These are phyloP conservation scores for Mortierella sp. DNA, from an alignment of 371 early-diverging fungal species.

Conservation along the genomic window DNA sequence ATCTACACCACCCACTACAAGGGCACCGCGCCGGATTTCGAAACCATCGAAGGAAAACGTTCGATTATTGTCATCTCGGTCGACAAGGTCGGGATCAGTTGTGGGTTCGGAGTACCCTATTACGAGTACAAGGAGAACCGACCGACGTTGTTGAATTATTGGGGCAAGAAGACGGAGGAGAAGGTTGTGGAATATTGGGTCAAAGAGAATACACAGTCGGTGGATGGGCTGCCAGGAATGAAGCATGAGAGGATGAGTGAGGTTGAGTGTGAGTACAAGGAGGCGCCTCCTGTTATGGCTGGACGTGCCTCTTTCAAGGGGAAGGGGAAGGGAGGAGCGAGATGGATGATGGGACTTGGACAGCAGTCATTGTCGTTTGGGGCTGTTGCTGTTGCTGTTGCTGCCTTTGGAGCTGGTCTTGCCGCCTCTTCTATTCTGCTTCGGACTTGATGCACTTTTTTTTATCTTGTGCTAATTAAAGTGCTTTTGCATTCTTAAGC, in stretches of 20 bases:
- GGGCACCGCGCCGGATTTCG: slow-evolving; percentile 23
- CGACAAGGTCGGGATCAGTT: slow-evolving; percentile 59
- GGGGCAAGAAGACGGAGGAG: slow-evolving; percentile 34
- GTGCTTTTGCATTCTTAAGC: not conserved
- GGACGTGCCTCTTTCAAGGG: not conserved
- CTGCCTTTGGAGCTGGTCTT: not conserved
- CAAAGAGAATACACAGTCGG: slow-evolving; percentile 24
- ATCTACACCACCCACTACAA: slow-evolving; percentile 52
- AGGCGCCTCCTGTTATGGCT: not conserved
- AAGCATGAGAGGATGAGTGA: slow-evolving; percentile 11
- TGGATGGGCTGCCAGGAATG: slow-evolving; percentile 47
- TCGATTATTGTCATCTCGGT: slow-evolving; percentile 62
- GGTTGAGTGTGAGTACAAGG: not conserved
- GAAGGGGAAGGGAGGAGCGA: not conserved
- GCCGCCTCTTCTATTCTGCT: not conserved
- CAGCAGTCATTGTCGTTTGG: not conserved
- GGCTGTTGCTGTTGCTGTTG: not conserved
- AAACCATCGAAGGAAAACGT: slow-evolving; percentile 48
- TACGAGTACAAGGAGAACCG: slow-evolving; percentile 61
- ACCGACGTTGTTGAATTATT: slow-evolving; percentile 53
- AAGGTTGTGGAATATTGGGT: slow-evolving; percentile 40
- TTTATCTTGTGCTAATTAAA: not conserved
- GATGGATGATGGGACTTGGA: not conserved
- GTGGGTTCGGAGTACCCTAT: slow-evolving; percentile 67
- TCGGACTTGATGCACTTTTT: too few relatives aligned